Evolutionary conservation across 768 basidiomycete genomes (phyloP).

Genomic region (Leccinum aurantiacum): DNA sequence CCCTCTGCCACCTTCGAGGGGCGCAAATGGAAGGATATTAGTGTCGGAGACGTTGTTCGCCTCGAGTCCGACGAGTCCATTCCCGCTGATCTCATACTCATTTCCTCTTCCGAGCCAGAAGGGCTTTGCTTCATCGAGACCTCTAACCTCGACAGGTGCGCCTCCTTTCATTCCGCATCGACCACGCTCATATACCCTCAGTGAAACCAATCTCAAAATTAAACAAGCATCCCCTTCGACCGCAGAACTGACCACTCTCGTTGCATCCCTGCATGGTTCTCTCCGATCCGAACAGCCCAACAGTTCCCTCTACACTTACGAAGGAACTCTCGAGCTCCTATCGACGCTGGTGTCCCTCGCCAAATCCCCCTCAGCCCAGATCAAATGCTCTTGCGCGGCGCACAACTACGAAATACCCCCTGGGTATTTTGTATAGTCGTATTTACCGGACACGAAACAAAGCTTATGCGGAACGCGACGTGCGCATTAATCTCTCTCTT

Average conservation of each 20-base stretch:
- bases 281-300: slow-evolving; percentile 96
- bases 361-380: slow-evolving; percentile 75
- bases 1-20: slow-evolving; percentile 61
- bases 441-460: slow-evolving; percentile 99
- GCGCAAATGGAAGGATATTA: slow-evolving; percentile 85
- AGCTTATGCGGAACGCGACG: slow-evolving; percentile 98
- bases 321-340: slow-evolving; percentile 72
- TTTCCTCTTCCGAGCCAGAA: slow-evolving; percentile 93
- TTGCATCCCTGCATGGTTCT: slow-evolving; percentile 73
- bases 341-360: slow-evolving; percentile 59
- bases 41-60: slow-evolving; percentile 90
- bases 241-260: slow-evolving; percentile 65
- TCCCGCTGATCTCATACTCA: slow-evolving; percentile 86
- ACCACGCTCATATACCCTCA: slow-evolving; percentile 28
- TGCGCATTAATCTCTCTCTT: slow-evolving; percentile 40
- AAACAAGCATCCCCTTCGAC: slow-evolving; percentile 92
- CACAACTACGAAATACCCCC: slow-evolving; percentile 92
- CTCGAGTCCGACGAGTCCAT: slow-evolving; percentile 92
- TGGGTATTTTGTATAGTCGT: slow-evolving; percentile 96
- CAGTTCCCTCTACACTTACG: slow-evolving; percentile 95
- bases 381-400: slow-evolving; percentile 61
- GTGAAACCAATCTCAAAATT: slow-evolving; percentile 98
- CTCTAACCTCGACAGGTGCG: slow-evolving; percentile 93
- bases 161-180: not conserved
- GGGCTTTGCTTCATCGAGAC: slow-evolving; percentile 98